Conservation (phyloP, 345 rosid species). For the Luvunga scandens region DNA sequence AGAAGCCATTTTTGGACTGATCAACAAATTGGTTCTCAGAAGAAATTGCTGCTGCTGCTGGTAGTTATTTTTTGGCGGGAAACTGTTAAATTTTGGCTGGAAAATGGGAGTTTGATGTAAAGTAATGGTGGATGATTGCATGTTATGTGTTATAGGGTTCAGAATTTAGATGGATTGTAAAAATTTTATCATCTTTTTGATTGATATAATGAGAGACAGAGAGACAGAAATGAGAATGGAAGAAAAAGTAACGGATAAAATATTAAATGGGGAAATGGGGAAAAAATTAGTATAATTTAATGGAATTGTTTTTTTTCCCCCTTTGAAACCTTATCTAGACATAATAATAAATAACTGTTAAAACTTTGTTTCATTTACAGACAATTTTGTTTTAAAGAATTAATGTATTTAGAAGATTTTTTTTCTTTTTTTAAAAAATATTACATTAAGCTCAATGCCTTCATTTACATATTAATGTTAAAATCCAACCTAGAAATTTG, state of each 20-base stretch:
- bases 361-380: no score
- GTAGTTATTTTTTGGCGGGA: slow-evolving; percentile 26
- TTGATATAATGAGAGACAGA: no score
- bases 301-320: neutral
- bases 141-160: slow-evolving; percentile 5
- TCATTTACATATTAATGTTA: no score
- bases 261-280: neutral
- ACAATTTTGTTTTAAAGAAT: no score
- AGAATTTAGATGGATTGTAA: neutral
- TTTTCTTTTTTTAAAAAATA: no score
- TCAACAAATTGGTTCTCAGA: neutral
- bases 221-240: neutral
- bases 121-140: slow-evolving; percentile 30
- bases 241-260: neutral
- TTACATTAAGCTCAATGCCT: no score
- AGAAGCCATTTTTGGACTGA: slow-evolving; percentile 47
- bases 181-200: neutral
- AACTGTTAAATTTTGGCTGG: slow-evolving; percentile 22
- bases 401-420: no score
- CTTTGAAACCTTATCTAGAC: no score
- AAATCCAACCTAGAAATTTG: no score
- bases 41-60: neutral
- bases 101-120: slow-evolving; percentile 24
- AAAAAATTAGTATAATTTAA: neutral
- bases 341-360: no score